phyloP scores from a whole-genome alignment of 2,329 filamentous ascomycete genomes.

The Trichoderma endophyticum region DNA sequence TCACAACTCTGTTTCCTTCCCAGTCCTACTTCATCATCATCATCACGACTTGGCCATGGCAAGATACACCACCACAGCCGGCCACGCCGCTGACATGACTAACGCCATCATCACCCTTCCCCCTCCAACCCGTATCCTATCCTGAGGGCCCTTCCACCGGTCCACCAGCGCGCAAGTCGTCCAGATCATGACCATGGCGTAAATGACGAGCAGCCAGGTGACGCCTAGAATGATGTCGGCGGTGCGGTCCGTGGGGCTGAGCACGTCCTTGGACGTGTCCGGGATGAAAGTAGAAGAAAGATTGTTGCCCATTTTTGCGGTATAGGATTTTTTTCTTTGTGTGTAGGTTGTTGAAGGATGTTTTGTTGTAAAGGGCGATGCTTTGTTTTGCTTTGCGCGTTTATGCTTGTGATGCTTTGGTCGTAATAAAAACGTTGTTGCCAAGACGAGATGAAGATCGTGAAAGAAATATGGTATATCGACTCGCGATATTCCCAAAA shows the following conservation, averaged over 20 bases:
- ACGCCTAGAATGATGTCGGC: constrained; percentile 34
- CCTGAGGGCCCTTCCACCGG: constrained; percentile 41
- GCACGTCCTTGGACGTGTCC: constrained; percentile 36
- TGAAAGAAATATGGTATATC: background rate
- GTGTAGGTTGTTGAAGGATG: background rate
- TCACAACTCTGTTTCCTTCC: background rate
- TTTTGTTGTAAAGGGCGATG: background rate
- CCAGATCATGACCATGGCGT: constrained; percentile 41
- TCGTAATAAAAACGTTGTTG: background rate
- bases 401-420: background rate
- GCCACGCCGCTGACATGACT: constrained; percentile 36
- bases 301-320: constrained; percentile 38
- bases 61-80: constrained; percentile 36
- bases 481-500: background rate
- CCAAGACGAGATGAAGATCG: background rate
- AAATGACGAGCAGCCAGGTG: constrained; percentile 36
- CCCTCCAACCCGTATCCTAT: constrained; percentile 30
- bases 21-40: background rate
- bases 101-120: constrained; percentile 32
- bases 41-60: constrained; percentile 23
- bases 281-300: constrained; percentile 38
- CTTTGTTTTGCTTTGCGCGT: background rate
- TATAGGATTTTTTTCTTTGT: background rate
- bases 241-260: constrained; percentile 31
- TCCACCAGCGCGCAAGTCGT: constrained; percentile 41